Percentiles rank a stretch among this genome's conserved stretches.
Conservation (phyloP, 208 protist species). For the Trichomonas vaginalis region DNA sequence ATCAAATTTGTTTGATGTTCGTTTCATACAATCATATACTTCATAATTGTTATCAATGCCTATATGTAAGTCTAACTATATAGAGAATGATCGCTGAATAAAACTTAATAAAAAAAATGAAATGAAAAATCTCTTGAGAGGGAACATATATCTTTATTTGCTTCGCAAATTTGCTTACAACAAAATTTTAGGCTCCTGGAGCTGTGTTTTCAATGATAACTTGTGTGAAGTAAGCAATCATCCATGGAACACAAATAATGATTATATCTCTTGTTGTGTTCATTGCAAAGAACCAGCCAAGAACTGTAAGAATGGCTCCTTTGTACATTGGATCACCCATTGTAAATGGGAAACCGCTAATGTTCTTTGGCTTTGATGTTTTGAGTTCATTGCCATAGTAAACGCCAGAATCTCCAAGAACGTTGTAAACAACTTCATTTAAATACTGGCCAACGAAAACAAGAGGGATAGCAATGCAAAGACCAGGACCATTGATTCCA, state of each 20-base stretch:
- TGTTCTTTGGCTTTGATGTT: neutral
- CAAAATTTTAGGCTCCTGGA: no score
- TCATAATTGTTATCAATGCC: no score
- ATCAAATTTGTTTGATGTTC: no score
- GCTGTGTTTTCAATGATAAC: neutral
- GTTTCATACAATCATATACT: no score
- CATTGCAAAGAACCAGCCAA: neutral
- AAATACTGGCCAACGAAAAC: neutral
- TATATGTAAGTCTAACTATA: no score
- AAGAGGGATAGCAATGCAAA: neutral
- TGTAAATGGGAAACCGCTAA: neutral
- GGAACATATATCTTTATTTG: no score
- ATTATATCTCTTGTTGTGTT: neutral
- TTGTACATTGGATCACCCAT: neutral
- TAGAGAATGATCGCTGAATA: no score
- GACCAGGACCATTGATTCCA: neutral
- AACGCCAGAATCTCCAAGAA: neutral
- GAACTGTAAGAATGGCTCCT: neutral
- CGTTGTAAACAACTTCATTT: slow-evolving; percentile 11
- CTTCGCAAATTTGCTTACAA: no score
- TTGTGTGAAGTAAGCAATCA: neutral
- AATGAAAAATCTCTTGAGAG: no score
- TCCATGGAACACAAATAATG: neutral
- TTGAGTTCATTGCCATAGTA: neutral
- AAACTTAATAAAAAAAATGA: no score